Evolutionary conservation across 2,329 filamentous ascomycete genomes (phyloP).

Genomic region (Dactylellina haptotyla): DNA sequence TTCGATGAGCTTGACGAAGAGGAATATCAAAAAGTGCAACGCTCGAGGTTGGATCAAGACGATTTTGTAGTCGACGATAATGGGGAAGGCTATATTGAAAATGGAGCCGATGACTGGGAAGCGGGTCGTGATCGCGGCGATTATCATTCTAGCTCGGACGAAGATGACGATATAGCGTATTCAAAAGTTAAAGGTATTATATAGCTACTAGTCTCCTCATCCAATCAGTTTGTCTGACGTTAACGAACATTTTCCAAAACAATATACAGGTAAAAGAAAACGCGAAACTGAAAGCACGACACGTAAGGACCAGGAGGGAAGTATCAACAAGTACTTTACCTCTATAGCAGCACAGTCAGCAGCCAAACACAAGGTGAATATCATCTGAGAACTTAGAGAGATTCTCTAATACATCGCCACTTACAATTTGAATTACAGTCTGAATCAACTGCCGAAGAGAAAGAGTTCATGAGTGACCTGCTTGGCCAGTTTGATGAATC

Average conservation of each 20-base stretch:
- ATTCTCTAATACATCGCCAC: not conserved
- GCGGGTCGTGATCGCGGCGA: conserved; percentile 66
- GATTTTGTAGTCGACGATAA: conserved; percentile 99
- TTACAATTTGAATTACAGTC: conserved; percentile 8
- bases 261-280: conserved; percentile 76
- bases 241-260: too few species aligned
- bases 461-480: conserved; percentile 84
- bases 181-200: conserved; percentile 54
- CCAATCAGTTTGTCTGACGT: too few species aligned
- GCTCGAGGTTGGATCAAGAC: conserved; percentile 86
- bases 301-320: conserved; percentile 85
- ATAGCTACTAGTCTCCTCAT: too few species aligned
- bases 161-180: conserved; percentile 60
- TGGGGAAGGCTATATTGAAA: conserved; percentile 94
- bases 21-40: conserved; percentile 94
- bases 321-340: conserved; percentile 94
- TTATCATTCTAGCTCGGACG: conserved; percentile 80
- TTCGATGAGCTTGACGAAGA: conserved; percentile 98
- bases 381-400: not conserved
- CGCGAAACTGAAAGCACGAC: conserved; percentile 86
- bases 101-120: conserved; percentile 91
- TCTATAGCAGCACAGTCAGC: conserved; percentile 71
- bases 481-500: conserved; percentile 82
- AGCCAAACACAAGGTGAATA: conserved; percentile 80
- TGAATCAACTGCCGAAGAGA: conserved; percentile 77